Conservation (phyloP, 2,329 filamentous ascomycete species). For the Arachnomyces sp. region DNA sequence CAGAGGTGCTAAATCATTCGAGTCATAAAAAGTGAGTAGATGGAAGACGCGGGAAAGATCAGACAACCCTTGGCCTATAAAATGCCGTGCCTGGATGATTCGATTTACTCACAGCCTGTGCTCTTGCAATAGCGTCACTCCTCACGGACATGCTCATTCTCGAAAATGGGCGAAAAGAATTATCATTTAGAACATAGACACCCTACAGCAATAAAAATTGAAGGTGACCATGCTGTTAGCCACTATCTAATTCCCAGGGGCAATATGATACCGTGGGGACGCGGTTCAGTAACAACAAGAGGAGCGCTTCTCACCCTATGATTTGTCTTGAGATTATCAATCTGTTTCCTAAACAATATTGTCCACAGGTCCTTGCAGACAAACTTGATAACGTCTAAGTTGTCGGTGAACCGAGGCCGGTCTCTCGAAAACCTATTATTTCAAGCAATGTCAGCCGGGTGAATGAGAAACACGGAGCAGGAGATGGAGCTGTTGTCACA, state of each 20-base stretch:
- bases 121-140: slow-evolving; percentile 62
- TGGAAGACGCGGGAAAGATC: slow-evolving; percentile 1
- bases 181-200: slow-evolving; percentile 93
- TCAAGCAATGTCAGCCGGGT: neutral
- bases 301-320: slow-evolving; percentile 57
- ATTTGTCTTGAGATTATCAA: slow-evolving; percentile 98
- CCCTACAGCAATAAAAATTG: slow-evolving; percentile 45
- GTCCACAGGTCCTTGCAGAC: slow-evolving; percentile 98
- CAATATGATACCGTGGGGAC: neutral
- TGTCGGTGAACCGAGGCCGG: slow-evolving; percentile 79
- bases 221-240: too few relatives aligned
- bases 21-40: too few relatives aligned
- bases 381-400: slow-evolving; percentile 95
- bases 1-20: slow-evolving; percentile 70
- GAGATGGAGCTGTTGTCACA: neutral
- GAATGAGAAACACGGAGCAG: too few relatives aligned
- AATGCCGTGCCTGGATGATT: neutral
- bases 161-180: slow-evolving; percentile 76
- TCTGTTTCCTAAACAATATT: slow-evolving; percentile 88
- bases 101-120: slow-evolving; percentile 61
- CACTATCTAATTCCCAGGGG: neutral
- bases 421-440: slow-evolving; percentile 43
- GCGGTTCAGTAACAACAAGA: neutral
- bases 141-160: slow-evolving; percentile 79
- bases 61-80: too few relatives aligned